phyloP scores from a whole-genome alignment of 176 grass and related monocot species.

The Tillandsia leiboldiana region DNA sequence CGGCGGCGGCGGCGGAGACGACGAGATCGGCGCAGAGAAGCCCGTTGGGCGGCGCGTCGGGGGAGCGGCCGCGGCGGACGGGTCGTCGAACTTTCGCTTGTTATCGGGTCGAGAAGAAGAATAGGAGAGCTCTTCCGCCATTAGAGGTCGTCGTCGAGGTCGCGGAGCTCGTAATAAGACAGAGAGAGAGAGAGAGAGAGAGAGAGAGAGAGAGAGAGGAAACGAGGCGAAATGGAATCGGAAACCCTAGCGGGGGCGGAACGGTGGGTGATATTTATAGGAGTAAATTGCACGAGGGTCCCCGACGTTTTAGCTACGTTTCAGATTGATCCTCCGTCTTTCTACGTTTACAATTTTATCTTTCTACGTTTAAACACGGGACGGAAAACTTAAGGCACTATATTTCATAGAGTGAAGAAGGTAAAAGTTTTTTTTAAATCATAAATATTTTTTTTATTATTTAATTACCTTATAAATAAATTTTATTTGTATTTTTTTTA shows the following conservation, averaged over 20 bases:
- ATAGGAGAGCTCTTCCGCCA: slow-evolving; percentile 65
- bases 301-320: no score
- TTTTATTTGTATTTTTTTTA: no score
- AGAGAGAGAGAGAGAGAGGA: not conserved
- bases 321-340: no score
- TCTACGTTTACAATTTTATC: no score
- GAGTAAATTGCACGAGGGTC: no score
- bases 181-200: slow-evolving; percentile 9
- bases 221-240: slow-evolving; percentile 20
- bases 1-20: slow-evolving; percentile 1
- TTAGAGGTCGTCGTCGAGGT: slow-evolving; percentile 10
- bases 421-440: no score
- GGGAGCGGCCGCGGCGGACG: slow-evolving; percentile 17
- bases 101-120: slow-evolving; percentile 41
- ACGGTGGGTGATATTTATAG: not conserved
- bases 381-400: no score
- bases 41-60: slow-evolving; percentile 41
- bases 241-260: slow-evolving; percentile 23
- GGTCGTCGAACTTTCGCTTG: slow-evolving; percentile 88
- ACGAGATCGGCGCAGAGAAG: slow-evolving; percentile 47
- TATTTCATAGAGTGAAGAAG: no score
- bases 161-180: not conserved
- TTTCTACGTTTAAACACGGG: no score
- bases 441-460: no score
- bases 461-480: no score